Base-by-base conservation (phyloP, 2,329 filamentous ascomycete genomes). In the Colletotrichum zoysiae region DNA sequence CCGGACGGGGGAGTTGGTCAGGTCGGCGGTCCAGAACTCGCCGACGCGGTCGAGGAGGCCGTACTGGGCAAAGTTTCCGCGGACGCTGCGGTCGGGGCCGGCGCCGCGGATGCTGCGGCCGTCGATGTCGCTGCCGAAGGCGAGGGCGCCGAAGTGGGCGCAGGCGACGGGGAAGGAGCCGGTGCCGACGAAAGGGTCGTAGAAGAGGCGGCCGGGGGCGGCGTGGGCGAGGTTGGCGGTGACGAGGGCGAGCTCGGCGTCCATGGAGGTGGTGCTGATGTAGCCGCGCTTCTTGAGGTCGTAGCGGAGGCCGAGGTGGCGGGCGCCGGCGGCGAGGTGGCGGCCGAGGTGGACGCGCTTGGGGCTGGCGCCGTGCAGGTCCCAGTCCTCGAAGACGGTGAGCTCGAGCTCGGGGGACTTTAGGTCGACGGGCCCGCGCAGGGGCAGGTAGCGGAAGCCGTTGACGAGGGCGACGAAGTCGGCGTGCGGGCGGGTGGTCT, bases 231-330 rank as follows among this genome's bases (percentile, higher is more conserved):
- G 90, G 78, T 98, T 99, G 1, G 95, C 96, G 0, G 95, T 98
- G 30, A 99, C 85, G 1, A 99, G 87, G 16, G 95, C 93, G 55
- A 99, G 86, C 80, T 98, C 96, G 0, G 95, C 93, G 79, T 99
- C 96, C 96, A 99, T 98, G 57, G 93, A 96, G 0, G 96, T 99
- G 0, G 95, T 98, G 76, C 93, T 94, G 77, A 99, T 98, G 79
- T 99, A 99, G 50, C 88, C 88, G 38, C 96, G 87, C 82, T 97
- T 97, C 86, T 99, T 99, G 30, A 99, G 86, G 79, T 97, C 95
- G 78, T 95, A 97, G 33, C 88, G 92, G 46, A 88, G 84, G 42
- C 93, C 86, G 6, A 91, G 85, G 65, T 93, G 89, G 56, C 95
- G 88, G 3, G 88, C 88, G 2, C 93, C 91, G 16, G 84, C 83